Evolutionary conservation across 169 alveolate genomes (phyloP).

Genomic region (Eimeria acervulina): DNA sequence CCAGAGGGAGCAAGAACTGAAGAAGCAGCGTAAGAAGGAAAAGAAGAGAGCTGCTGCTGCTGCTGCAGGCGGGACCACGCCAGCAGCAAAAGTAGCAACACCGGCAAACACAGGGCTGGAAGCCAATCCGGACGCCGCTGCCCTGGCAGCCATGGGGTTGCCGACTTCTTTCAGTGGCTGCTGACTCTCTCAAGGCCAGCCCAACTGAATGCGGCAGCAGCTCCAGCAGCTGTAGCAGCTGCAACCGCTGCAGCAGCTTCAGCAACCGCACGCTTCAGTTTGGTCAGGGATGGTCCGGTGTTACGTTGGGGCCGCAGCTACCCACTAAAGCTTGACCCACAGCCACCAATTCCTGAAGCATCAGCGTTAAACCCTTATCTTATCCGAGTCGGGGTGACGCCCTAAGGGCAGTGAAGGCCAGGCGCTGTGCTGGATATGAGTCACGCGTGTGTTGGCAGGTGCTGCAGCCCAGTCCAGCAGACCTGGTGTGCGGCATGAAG

Average conservation of each 20-base stretch:
- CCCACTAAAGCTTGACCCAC: neutral
- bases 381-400: neutral
- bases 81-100: neutral
- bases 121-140: conserved; percentile 71
- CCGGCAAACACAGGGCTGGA: neutral
- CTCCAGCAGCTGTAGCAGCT: neutral
- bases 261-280: neutral
- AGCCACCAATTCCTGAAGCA: neutral
- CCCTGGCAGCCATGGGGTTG: conserved; percentile 83
- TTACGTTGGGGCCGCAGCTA: neutral
- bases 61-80: neutral
- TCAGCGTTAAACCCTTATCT: neutral
- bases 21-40: conserved; percentile 70
- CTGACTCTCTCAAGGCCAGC: neutral
- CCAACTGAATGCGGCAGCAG: too few species aligned
- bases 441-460: neutral
- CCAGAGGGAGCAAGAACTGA: conserved; percentile 77
- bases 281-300: neutral
- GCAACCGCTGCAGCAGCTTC: neutral
- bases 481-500: too few species aligned
- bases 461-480: too few species aligned
- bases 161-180: conserved; percentile 80
- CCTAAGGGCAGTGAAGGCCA: neutral
- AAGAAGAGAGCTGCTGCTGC: conserved; percentile 70
- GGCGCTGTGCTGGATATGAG: neutral